Conservation (phyloP, 106 monocot species). For the Dendrobium chrysotoxum region DNA sequence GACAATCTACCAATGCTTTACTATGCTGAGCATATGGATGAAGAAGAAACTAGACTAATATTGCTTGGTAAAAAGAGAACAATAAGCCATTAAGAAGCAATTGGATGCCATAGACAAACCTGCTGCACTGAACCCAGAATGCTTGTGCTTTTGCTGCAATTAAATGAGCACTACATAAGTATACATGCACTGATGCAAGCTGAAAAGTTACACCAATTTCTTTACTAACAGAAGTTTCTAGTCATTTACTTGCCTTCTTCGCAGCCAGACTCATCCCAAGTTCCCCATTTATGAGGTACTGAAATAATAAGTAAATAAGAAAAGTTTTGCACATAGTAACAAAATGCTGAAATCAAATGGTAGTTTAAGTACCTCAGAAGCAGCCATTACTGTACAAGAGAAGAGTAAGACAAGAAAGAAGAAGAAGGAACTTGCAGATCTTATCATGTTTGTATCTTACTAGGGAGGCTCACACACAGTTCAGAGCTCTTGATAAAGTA, state of each 20-base stretch:
- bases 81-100: neutral
- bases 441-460: neutral
- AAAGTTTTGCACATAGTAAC: no score
- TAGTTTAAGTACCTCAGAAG: no score
- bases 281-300: neutral
- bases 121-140: constrained; percentile 11
- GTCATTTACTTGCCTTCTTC: neutral
- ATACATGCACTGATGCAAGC: neutral
- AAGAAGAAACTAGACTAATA: neutral
- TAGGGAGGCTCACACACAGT: neutral
- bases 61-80: neutral
- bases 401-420: neutral
- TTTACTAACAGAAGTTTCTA: neutral
- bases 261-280: neutral
- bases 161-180: neutral
- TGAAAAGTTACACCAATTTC: neutral
- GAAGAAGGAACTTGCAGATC: neutral
- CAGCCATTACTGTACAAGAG: no score
- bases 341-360: no score
- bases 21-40: neutral
- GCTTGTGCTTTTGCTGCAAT: constrained; percentile 3
- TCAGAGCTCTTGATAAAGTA: neutral
- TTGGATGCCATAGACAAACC: neutral
- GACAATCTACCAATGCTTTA: neutral
- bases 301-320: neutral